Evolutionary conservation across 148 eudicot species (phyloP), one percentile per base, ranked within the genome.

Genomic region (Amaranthus cruentus): DNA sequence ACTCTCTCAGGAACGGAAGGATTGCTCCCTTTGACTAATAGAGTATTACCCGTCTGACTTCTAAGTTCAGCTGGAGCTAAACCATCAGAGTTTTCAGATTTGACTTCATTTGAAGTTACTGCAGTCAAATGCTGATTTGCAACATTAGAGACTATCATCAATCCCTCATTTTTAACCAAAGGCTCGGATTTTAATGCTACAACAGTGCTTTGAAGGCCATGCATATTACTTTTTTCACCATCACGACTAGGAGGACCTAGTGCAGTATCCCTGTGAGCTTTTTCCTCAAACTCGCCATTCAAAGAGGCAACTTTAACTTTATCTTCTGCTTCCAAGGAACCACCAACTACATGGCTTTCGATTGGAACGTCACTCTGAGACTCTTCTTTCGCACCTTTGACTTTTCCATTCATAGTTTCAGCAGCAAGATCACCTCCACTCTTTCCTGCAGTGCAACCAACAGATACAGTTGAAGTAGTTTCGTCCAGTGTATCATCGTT

Each of bases 401-500:
- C 38, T 60, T 78, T 77, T 58, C 47, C 69, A 38, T 46, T 74
- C 18, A 55, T 44, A 73, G 53, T 75, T 69, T 79, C 79, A 55
- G 55, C 75, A 74, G 56, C 52, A 55, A 71, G 83, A 51, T 65
- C 82, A 81, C 63, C 78, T 5, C 18, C 56, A 63, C 55, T 74
- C 80, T 79, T 84, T 42, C 55, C 79, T 5, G 44, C 48, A 6
- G 55, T 68, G 46, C 67, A 50, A 4, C 67, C 38, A 65, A 48
- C 51, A 66, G 69, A 49, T 43, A 47, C 69, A 49, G 42, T 28
- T 7, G 75, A 73, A 74, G 81, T 48, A 66, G 55, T 58, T 73
- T 79, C 83, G 72, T 82, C 81, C 11, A 47, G 69, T 51, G 60
- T 59, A 14, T 58, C 84, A 71, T 69, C 66, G 55, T 14, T 68